phyloP scores from a whole-genome alignment of 306 rosid species.

The Delonix regia region DNA sequence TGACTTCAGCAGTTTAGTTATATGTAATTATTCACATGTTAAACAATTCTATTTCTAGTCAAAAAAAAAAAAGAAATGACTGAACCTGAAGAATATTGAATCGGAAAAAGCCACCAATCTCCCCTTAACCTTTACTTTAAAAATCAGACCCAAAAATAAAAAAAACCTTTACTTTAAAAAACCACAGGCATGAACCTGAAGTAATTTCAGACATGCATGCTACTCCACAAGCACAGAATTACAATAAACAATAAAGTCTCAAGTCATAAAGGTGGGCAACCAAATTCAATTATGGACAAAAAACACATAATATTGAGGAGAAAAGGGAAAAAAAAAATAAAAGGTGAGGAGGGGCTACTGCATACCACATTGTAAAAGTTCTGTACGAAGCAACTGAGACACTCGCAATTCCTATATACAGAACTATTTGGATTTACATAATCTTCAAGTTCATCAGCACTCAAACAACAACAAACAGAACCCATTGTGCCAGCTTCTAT shows the following conservation, averaged over 20 bases:
- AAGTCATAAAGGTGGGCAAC: neutral
- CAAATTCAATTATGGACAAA: slow-evolving; percentile 22
- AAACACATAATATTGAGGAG: neutral
- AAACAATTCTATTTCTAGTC: neutral
- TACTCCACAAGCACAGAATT: slow-evolving; percentile 9
- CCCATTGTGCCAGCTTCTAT: slow-evolving; percentile 77
- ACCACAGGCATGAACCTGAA: slow-evolving; percentile 12
- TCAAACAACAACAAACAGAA: slow-evolving; percentile 82
- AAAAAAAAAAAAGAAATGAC: neutral
- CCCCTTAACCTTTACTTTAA: too few relatives aligned
- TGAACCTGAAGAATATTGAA: too few relatives aligned
- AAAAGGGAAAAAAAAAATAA: too few relatives aligned
- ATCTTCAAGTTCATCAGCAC: slow-evolving; percentile 67
- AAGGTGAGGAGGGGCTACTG: neutral
- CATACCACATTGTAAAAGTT: slow-evolving; percentile 71
- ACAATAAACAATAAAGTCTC: neutral
- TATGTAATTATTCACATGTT: neutral
- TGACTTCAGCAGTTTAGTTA: slow-evolving; percentile 19
- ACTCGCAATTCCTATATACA: slow-evolving; percentile 70
- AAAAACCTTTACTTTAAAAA: neutral
- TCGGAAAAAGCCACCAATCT: too few relatives aligned
- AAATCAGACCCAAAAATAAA: too few relatives aligned
- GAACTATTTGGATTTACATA: slow-evolving; percentile 78
- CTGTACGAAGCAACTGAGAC: slow-evolving; percentile 69
- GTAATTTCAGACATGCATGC: neutral